These are phyloP conservation scores for Cercospora nicotianae DNA, from an alignment of 2,329 filamentous ascomycete genomes.

Conservation along the genomic window DNA sequence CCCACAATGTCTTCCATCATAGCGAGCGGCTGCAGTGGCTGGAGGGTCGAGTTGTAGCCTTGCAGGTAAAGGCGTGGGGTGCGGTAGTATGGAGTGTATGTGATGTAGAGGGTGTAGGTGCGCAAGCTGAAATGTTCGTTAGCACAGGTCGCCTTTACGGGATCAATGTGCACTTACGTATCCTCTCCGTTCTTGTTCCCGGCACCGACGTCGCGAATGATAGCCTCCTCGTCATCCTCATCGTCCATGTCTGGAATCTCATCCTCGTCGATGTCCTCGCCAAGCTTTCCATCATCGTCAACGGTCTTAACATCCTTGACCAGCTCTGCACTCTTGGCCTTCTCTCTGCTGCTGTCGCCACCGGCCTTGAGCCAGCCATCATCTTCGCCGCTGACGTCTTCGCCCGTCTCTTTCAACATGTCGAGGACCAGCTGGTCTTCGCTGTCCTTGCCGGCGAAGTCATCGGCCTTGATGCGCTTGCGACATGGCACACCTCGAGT, in stretches of 20 bases:
- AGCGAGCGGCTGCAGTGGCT: conserved; percentile 74
- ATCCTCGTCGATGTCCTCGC: conserved; percentile 71
- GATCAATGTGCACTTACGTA: conserved; percentile 49
- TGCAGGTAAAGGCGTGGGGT: conserved; percentile 94
- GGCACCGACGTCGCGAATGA: conserved; percentile 72
- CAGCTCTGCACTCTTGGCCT: conserved; percentile 55
- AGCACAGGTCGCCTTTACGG: conserved; percentile 30
- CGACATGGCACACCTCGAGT: conserved; percentile 94
- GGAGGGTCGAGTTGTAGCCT: conserved; percentile 67
- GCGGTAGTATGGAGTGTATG: conserved; percentile 94
- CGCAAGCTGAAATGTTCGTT: conserved; percentile 55
- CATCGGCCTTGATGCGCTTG: conserved; percentile 74
- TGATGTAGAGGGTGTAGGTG: conserved; percentile 98
- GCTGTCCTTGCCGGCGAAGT: conserved; percentile 84
- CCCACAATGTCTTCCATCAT: conserved; percentile 98
- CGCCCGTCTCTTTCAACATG: conserved; percentile 59
- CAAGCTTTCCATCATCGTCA: conserved; percentile 84
- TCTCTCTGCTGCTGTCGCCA: conserved; percentile 63
- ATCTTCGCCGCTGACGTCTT: conserved; percentile 58
- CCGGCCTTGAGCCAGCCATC: conserved; percentile 93
- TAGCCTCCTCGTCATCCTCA: conserved; percentile 90
- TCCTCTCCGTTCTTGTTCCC: conserved; percentile 48
- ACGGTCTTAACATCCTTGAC: conserved; percentile 83
- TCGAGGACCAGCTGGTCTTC: conserved; percentile 85
- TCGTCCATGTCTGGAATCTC: conserved; percentile 99